Base-by-base conservation (phyloP, 768 basidiomycete genomes). In the Phylloporus rhodoxanthus region DNA sequence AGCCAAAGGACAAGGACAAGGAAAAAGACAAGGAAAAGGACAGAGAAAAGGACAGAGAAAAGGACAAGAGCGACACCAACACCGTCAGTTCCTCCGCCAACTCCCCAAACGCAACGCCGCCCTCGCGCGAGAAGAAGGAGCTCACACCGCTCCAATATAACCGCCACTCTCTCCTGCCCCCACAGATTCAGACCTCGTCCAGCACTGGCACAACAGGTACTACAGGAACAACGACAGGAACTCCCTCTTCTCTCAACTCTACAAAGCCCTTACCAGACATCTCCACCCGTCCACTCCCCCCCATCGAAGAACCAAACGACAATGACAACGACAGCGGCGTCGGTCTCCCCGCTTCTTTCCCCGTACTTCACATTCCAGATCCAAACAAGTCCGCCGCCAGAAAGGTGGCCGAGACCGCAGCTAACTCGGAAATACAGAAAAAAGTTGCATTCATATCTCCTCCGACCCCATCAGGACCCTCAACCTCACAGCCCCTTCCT, bases 401-500 rank as follows among this genome's bases (percentile, higher is more conserved):
- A 56, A 75, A 69, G 61, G 67, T 66, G 25, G 64, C 66, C 48
- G 74, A 72, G 44, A 58, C 60, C 33, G 44, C 51, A n/a, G 25
- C 57, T 11, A 52, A 30, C 41, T 66, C 66, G 53, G 84, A 85
- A 56, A 72, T 79, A 28, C 80, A 79, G 61, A 92, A 92, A 75
- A 90, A 90, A 70, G 90, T 92, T 39, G 90, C 88, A 23, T 92
- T 92, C 70, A 76, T 87, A 59, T 88, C 87, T 25, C 87, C 85
- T 13, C 85, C 85, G 25, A 85, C 87, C 0, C 82, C 84, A 43
- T 67, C 73, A 33, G 76, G 70, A 52, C 71, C 76, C 52, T 62
- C 63, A 46, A 52, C 64, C 54, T 79, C 83, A 66, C 76, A 74
- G 61, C 65, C 74, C 45, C 69, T 81, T 47, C 76, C 79, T 41